A percentile compares a stretch with the other conserved stretches of the same genome.
These are phyloP conservation scores for Colletotrichum spinosum DNA, from an alignment of 2,329 filamentous ascomycete genomes.

Conservation along the genomic window DNA sequence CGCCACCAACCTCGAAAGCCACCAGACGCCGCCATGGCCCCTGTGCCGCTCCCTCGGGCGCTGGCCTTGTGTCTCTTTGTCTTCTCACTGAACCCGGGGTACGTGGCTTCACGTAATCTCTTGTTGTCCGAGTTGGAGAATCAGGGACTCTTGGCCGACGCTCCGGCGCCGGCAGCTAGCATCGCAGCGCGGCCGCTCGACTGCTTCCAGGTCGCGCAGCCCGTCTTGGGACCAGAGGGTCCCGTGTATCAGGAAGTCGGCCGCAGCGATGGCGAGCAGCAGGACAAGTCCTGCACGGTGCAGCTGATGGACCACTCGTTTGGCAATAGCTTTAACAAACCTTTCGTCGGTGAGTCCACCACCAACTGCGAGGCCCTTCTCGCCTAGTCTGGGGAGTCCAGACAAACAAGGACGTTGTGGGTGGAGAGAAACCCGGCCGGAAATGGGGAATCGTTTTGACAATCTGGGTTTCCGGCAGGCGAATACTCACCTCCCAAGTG, in stretches of 20 bases:
- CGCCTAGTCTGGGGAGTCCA: neutral
- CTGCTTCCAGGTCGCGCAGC: constrained; percentile 77
- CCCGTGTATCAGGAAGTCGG: constrained; percentile 35
- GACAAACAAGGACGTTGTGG: neutral
- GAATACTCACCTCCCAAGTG: constrained; percentile 75
- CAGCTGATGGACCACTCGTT: constrained; percentile 79
- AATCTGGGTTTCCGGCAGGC: constrained; percentile 52
- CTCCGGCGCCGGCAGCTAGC: constrained; percentile 10
- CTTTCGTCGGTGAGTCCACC: constrained; percentile 72
- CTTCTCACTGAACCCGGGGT: constrained; percentile 26
- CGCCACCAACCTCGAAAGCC: neutral
- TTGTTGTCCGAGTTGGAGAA: constrained; percentile 15
- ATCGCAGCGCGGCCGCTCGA: constrained; percentile 52
- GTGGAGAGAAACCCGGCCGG: neutral
- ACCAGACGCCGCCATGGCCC: constrained; percentile 17
- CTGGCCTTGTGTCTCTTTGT: constrained; percentile 28
- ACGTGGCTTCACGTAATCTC: constrained; percentile 24
- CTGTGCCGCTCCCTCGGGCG: constrained; percentile 20
- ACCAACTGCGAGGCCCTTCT: neutral
- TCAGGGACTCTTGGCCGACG: constrained; percentile 28
- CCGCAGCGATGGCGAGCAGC: constrained; percentile 39
- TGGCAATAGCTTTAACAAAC: constrained; percentile 77
- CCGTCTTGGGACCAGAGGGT: constrained; percentile 66
- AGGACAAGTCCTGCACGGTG: constrained; percentile 56
- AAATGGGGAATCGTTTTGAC: neutral